Conservation (phyloP, 768 basidiomycete species). For the Termitomyces heimii region DNA sequence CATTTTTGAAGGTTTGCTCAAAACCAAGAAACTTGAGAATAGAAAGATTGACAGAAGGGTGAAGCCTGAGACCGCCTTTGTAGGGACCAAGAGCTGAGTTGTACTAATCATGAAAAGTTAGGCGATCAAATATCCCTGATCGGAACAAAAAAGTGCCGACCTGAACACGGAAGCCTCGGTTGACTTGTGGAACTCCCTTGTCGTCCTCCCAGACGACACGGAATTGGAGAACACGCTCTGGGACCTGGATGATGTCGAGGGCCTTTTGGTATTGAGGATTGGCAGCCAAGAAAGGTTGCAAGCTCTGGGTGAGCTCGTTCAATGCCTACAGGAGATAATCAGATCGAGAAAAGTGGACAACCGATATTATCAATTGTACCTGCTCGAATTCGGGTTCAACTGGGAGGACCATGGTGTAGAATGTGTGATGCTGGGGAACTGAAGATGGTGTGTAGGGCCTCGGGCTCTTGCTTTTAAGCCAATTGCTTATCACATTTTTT, state of each 20-base stretch:
- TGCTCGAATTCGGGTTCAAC: constrained; percentile 69
- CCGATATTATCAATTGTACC: constrained; percentile 21
- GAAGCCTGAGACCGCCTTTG: constrained; percentile 74
- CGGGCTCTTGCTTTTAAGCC: not conserved
- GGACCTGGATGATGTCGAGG: constrained; percentile 55
- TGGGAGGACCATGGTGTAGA: constrained; percentile 34
- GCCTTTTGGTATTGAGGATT: constrained; percentile 66
- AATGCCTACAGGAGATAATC: constrained; percentile 38
- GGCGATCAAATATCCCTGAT: not conserved
- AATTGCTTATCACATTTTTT: not conserved
- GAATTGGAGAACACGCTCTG: constrained; percentile 58
- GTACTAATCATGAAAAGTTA: constrained; percentile 34
- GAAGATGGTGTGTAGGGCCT: not conserved
- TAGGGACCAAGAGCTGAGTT: constrained; percentile 76
- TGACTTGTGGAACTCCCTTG: constrained; percentile 56
- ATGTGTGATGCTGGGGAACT: not conserved
- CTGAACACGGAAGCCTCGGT: constrained; percentile 72
- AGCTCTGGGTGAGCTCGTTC: constrained; percentile 56
- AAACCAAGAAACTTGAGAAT: constrained; percentile 84
- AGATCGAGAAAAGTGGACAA: not conserved
- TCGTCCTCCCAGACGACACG: constrained; percentile 78
- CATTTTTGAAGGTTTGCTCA: constrained; percentile 81
- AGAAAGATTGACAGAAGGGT: constrained; percentile 75
- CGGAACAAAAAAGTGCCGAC: constrained; percentile 24
- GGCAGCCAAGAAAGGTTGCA: constrained; percentile 57